Conservation (phyloP, 2,329 filamentous ascomycete species). For the Alternaria ventricosa region DNA sequence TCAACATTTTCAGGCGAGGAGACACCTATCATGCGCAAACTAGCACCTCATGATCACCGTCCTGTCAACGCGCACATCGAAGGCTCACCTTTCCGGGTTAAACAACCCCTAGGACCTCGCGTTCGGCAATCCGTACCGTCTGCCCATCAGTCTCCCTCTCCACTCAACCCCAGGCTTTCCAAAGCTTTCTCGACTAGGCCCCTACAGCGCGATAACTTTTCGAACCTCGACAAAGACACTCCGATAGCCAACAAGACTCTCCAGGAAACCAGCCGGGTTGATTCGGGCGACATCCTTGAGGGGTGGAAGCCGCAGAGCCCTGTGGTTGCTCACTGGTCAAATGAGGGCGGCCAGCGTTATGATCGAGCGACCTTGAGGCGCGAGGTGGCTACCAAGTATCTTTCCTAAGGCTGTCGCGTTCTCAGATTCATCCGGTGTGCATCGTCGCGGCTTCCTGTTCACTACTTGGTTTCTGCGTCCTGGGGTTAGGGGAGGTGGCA, state of each 20-base stretch:
- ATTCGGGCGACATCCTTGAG: background rate
- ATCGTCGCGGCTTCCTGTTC: background rate
- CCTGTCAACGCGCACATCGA: background rate
- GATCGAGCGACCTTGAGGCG: background rate
- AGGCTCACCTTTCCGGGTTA: background rate
- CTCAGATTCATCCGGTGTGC: rapidly evolving
- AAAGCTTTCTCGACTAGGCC: background rate
- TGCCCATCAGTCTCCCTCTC: background rate
- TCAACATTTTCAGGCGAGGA: background rate
- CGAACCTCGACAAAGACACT: background rate
- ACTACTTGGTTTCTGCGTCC: too few relatives aligned
- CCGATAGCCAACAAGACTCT: too few relatives aligned
- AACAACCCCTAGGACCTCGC: background rate
- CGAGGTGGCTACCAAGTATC: background rate
- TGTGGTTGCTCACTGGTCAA: background rate
- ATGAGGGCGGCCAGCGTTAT: background rate
- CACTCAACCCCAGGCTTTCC: background rate
- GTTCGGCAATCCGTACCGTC: background rate
- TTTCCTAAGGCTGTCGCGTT: background rate
- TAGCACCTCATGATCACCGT: background rate
- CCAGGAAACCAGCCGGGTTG: background rate
- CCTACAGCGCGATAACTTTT: background rate
- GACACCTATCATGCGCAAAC: background rate
- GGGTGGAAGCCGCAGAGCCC: background rate
- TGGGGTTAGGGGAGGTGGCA: background rate